Conservation (phyloP, 2,329 filamentous ascomycete species). For the Pseudogymnoascus sp. region DNA sequence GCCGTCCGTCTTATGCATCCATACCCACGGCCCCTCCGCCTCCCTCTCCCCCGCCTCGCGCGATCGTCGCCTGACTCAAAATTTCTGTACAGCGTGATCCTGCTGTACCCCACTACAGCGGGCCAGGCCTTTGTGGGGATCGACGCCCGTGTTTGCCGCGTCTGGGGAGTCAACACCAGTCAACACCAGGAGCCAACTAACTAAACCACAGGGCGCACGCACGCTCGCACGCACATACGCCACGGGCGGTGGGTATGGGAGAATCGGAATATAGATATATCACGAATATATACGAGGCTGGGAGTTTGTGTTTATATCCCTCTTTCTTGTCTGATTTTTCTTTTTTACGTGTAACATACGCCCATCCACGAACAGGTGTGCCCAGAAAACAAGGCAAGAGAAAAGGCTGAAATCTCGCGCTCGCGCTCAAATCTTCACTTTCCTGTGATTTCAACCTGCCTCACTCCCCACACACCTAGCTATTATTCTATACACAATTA, state of each 20-base stretch:
- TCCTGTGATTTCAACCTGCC: neutral
- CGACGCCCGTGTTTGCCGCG: neutral
- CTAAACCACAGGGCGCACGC: too few species aligned
- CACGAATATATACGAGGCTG: neutral
- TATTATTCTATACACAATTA: neutral
- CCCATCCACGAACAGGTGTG: neutral
- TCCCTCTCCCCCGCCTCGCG: neutral
- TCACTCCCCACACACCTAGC: neutral
- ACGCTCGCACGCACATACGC: neutral
- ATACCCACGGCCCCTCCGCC: neutral
- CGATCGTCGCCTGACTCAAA: neutral
- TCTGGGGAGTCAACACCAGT: neutral
- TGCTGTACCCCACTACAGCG: neutral
- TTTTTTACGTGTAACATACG: neutral
- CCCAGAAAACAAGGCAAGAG: neutral
- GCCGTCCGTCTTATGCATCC: neutral
- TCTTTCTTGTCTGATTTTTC: neutral
- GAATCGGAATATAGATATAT: neutral
- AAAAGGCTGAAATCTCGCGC: neutral
- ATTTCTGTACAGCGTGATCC: neutral
- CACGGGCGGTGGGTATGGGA: neutral
- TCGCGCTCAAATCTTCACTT: neutral
- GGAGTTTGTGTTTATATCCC: neutral
- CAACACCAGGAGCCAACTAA: neutral
- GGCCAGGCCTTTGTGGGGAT: neutral